Conservation (phyloP, 73 alveolate genomes). For the Symbiodinium pilosum region DNA sequence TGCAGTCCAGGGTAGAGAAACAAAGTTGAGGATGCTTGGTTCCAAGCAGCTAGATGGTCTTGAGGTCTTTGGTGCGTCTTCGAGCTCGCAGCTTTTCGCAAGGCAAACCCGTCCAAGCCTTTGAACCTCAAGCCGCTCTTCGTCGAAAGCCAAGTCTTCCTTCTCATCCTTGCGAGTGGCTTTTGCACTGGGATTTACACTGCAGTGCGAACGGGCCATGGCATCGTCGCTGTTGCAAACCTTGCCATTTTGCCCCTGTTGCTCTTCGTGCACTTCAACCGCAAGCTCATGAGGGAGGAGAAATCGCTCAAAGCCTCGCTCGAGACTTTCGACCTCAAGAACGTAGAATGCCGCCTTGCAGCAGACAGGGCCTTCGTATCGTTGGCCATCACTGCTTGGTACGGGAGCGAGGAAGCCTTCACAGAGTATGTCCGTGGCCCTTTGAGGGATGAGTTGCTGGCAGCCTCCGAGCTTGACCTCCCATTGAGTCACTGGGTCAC, state of each 20-base stretch:
- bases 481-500: no score
- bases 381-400: slow-evolving; percentile 12
- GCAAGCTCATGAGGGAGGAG: slow-evolving; percentile 26
- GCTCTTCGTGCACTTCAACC: slow-evolving; percentile 16
- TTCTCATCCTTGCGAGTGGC: background rate
- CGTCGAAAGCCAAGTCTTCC: background rate
- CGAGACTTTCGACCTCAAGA: background rate
- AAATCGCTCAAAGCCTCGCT: background rate
- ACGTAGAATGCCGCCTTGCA: slow-evolving; percentile 1
- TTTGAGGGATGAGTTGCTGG: background rate
- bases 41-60: background rate
- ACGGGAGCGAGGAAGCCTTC: slow-evolving; percentile 41
- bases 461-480: background rate
- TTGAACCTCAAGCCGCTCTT: background rate
- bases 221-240: background rate
- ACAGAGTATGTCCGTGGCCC: slow-evolving; percentile 24
- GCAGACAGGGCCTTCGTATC: slow-evolving; percentile 11
- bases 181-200: background rate
- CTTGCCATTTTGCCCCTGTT: background rate
- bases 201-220: background rate
- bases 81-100: slow-evolving; percentile 1
- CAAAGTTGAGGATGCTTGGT: no score
- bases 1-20: no score
- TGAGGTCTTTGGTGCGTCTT: background rate
- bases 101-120: background rate